These are phyloP conservation scores for Fonsecaea pugnacius DNA, from an alignment of 2,329 filamentous ascomycete genomes.

Conservation along the genomic window DNA sequence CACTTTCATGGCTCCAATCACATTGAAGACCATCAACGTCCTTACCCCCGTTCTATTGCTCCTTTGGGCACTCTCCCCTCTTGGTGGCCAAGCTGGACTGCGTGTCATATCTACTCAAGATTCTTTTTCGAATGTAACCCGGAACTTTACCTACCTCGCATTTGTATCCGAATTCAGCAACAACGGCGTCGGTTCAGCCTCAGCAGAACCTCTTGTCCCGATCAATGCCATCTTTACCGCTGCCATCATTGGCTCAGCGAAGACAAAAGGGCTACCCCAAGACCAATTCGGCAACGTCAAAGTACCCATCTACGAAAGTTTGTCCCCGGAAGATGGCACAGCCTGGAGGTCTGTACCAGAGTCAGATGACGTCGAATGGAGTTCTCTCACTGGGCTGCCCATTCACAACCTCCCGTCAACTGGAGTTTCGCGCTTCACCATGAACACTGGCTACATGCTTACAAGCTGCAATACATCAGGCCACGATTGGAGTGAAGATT, in stretches of 20 bases:
- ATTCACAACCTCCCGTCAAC: conserved; percentile 5
- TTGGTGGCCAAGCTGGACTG: conserved; percentile 15
- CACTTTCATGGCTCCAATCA: conserved; percentile 9
- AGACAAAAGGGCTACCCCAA: conserved; percentile 1
- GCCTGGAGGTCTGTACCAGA: conserved; percentile 12
- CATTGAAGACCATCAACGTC: conserved; percentile 7
- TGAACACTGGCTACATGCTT: conserved; percentile 17
- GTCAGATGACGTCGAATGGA: conserved; percentile 5
- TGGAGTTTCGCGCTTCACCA: conserved; percentile 2
- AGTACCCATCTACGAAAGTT: conserved; percentile 16
- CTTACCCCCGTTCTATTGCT: conserved; percentile 9
- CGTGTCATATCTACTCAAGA: conserved; percentile 14
- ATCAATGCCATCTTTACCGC: conserved; percentile 17
- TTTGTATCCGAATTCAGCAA: conserved; percentile 14
- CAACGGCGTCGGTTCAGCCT: conserved; percentile 9
- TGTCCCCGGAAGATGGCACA: neutral
- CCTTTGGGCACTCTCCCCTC: conserved; percentile 15
- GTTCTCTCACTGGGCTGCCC: conserved; percentile 15
- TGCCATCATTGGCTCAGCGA: conserved; percentile 10
- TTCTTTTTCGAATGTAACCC: conserved; percentile 5
- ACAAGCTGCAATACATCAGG: conserved; percentile 13
- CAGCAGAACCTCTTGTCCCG: conserved; percentile 13
- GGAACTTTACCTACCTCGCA: conserved; percentile 18
- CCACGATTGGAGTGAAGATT: neutral
- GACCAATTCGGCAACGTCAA: conserved; percentile 15